These are phyloP conservation scores for Xylariaceae sp. DNA, from an alignment of 2,329 filamentous ascomycete genomes.

Conservation along the genomic window DNA sequence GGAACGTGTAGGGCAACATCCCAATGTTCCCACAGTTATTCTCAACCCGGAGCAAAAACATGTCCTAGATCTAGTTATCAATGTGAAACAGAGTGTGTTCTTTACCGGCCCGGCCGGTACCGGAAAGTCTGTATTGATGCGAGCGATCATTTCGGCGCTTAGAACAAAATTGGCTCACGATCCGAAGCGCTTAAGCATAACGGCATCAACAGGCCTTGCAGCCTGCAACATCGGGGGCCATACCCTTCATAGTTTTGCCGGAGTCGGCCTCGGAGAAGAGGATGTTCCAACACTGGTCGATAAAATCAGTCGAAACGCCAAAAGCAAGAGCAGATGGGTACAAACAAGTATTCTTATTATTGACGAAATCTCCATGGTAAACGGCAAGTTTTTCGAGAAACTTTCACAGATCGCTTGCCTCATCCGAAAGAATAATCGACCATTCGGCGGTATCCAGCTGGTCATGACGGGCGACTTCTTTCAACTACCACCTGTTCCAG, in stretches of 20 bases:
- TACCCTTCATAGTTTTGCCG: constrained; percentile 93
- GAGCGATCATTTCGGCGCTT: constrained; percentile 84
- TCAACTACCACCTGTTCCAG: constrained; percentile 92
- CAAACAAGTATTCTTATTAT: constrained; percentile 86
- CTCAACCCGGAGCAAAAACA: constrained; percentile 87
- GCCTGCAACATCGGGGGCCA: constrained; percentile 97
- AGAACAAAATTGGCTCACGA: constrained; percentile 78
- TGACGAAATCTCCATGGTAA: constrained; percentile 98
- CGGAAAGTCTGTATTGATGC: constrained; percentile 94
- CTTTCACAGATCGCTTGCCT: constrained; percentile 84
- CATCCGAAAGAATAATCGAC: constrained; percentile 87
- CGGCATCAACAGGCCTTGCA: constrained; percentile 92
- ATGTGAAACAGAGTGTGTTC: constrained; percentile 87
- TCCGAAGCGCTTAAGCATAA: constrained; percentile 86
- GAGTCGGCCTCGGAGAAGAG: constrained; percentile 94
- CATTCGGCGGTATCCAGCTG: constrained; percentile 95
- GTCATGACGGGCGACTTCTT: constrained; percentile 98
- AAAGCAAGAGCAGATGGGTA: constrained; percentile 88
- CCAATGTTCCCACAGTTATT: no score
- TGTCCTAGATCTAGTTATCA: constrained; percentile 82
- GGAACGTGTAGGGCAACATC: no score
- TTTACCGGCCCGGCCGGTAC: constrained; percentile 97
- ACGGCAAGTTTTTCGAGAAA: constrained; percentile 96
- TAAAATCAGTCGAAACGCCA: constrained; percentile 88
- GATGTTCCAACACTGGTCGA: constrained; percentile 79